Conservation (phyloP, 192 early-diverging fungal genomes). For the Oehlia diaphana region DNA sequence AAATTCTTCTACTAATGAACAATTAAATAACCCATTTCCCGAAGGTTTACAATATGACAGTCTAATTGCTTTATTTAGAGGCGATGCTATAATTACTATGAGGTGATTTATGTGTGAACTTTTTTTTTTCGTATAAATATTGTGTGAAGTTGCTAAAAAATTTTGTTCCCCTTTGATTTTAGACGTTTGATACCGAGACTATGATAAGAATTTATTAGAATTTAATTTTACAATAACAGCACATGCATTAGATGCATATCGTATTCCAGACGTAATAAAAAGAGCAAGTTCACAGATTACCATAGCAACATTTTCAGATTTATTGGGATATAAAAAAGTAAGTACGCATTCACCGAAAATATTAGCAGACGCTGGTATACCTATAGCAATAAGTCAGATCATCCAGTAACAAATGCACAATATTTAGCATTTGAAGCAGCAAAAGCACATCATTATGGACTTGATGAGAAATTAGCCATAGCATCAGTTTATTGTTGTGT, state of each 20-base stretch:
- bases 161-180: background rate
- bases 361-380: constrained; percentile 65
- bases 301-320: constrained; percentile 67
- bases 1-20: constrained; percentile 44
- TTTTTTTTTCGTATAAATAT: background rate
- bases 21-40: constrained; percentile 55
- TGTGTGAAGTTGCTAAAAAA: too few species aligned
- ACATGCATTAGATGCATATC: constrained; percentile 78
- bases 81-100: constrained; percentile 72
- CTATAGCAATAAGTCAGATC: constrained; percentile 75
- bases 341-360: constrained; percentile 60
- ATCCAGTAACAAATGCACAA: constrained; percentile 75
- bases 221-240: constrained; percentile 72
- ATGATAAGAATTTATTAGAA: constrained; percentile 69
- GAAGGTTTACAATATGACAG: constrained; percentile 59
- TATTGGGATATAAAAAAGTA: constrained; percentile 72
- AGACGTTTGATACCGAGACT: constrained; percentile 68
- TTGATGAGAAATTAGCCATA: constrained; percentile 58
- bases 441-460: constrained; percentile 70
- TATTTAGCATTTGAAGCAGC: constrained; percentile 78
- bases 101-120: constrained; percentile 25
- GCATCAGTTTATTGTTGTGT: constrained; percentile 68
- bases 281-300: constrained; percentile 62
- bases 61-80: constrained; percentile 66
- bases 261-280: constrained; percentile 63